These are phyloP conservation scores for Eucalyptus polybractea DNA, from an alignment of 345 rosid species.

Conservation along the genomic window DNA sequence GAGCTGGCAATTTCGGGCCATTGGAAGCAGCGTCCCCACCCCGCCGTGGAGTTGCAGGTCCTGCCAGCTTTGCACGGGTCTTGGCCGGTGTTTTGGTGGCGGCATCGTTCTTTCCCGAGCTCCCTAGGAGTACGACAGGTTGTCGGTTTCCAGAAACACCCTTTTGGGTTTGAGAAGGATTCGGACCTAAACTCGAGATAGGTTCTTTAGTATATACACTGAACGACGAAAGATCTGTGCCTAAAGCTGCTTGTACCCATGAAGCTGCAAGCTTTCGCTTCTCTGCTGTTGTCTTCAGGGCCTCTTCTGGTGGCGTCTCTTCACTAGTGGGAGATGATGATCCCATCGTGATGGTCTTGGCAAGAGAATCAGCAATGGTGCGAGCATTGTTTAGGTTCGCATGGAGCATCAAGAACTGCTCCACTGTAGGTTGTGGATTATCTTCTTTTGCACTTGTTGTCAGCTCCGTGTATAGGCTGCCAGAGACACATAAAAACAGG, in stretches of 20 bases:
- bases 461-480: slow-evolving; percentile 70
- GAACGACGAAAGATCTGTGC: slow-evolving; percentile 69
- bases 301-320: slow-evolving; percentile 61
- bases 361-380: slow-evolving; percentile 45
- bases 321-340: slow-evolving; percentile 38
- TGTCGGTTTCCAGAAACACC: slow-evolving; percentile 16
- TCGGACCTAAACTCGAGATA: background rate
- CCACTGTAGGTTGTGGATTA: slow-evolving; percentile 79
- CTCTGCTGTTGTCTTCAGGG: slow-evolving; percentile 38
- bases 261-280: slow-evolving; percentile 55
- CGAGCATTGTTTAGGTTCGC: slow-evolving; percentile 42
- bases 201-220: slow-evolving; percentile 51
- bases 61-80: slow-evolving; percentile 56
- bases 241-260: slow-evolving; percentile 91
- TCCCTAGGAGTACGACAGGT: slow-evolving; percentile 48
- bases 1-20: slow-evolving; percentile 30
- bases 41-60: slow-evolving; percentile 58
- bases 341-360: slow-evolving; percentile 19
- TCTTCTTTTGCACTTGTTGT: slow-evolving; percentile 70
- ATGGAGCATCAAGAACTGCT: slow-evolving; percentile 75
- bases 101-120: slow-evolving; percentile 19
- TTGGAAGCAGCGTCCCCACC: slow-evolving; percentile 23
- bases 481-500: background rate
- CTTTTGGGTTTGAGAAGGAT: slow-evolving; percentile 23
- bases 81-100: slow-evolving; percentile 28